A percentile compares a stretch with the other conserved stretches of the same genome.
Conservation (phyloP, 164 flowering plant genomes). For the Tinospora cordifolia region DNA sequence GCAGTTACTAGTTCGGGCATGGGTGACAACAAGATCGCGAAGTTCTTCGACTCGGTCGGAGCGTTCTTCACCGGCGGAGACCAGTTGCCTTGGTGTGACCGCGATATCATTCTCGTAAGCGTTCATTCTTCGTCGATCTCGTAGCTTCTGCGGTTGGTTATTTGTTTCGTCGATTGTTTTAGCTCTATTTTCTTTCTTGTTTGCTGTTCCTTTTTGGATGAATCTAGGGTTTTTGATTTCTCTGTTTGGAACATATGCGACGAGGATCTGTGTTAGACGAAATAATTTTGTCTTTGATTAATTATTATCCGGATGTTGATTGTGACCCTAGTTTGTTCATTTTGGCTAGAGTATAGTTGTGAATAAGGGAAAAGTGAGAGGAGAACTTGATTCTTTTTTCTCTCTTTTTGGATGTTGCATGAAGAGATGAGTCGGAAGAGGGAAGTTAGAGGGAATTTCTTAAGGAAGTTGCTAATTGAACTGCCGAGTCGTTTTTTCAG, state of each 20-base stretch:
- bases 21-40: slow-evolving; percentile 45
- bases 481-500: too few species aligned
- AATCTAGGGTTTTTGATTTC: background rate
- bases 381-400: background rate
- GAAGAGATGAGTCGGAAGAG: too few species aligned
- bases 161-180: background rate
- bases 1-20: slow-evolving; percentile 12
- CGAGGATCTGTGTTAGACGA: background rate
- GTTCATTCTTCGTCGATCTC: background rate
- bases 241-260: background rate
- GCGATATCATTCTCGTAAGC: slow-evolving; percentile 59
- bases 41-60: slow-evolving; percentile 59
- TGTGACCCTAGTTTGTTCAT: background rate
- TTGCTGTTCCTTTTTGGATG: background rate
- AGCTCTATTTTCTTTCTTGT: slow-evolving; percentile 4
- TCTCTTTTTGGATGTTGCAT: too few species aligned
- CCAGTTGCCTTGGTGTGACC: slow-evolving; percentile 72
- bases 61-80: slow-evolving; percentile 68
- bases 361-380: background rate
- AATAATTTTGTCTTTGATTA: background rate
- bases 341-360: background rate
- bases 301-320: background rate
- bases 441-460: too few species aligned
- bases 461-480: too few species aligned
- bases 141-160: background rate